These are phyloP conservation scores for Populus simonii DNA, from an alignment of 345 rosid genomes.

Conservation along the genomic window DNA sequence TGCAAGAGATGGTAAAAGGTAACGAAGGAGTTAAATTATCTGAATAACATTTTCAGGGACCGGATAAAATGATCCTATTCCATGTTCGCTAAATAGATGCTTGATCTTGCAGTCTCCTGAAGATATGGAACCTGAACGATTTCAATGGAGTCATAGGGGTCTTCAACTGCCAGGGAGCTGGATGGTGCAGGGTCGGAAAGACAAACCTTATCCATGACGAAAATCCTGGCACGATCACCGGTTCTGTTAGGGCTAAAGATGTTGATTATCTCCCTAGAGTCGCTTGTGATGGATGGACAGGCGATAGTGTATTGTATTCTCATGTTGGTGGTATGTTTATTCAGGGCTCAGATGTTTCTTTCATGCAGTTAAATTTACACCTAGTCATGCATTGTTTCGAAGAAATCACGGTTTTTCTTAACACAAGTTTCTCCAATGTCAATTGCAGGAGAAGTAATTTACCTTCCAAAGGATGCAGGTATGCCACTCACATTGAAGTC, in stretches of 20 bases:
- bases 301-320: slow-evolving; percentile 51
- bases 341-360: background rate
- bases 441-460: slow-evolving; percentile 53
- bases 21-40: background rate
- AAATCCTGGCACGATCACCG: slow-evolving; percentile 51
- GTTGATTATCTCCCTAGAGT: slow-evolving; percentile 55
- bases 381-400: background rate
- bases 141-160: slow-evolving; percentile 55
- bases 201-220: slow-evolving; percentile 55
- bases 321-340: slow-evolving; percentile 54
- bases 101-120: slow-evolving; percentile 42
- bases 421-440: background rate
- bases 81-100: background rate
- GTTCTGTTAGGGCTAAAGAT: slow-evolving; percentile 49
- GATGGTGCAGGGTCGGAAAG: slow-evolving; percentile 63
- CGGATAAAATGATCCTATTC: background rate
- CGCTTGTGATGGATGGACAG: slow-evolving; percentile 48
- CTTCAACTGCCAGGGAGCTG: slow-evolving; percentile 70
- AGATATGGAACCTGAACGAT: slow-evolving; percentile 67
- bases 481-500: slow-evolving; percentile 58
- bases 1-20: slow-evolving; percentile 61
- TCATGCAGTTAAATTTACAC: background rate
- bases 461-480: slow-evolving; percentile 51
- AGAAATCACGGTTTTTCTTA: background rate
- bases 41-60: background rate